A percentile compares a stretch with the other conserved stretches of the same genome.
phyloP scores from a whole-genome alignment of 2,329 filamentous ascomycete species.

The Neonectria neomacrospora region DNA sequence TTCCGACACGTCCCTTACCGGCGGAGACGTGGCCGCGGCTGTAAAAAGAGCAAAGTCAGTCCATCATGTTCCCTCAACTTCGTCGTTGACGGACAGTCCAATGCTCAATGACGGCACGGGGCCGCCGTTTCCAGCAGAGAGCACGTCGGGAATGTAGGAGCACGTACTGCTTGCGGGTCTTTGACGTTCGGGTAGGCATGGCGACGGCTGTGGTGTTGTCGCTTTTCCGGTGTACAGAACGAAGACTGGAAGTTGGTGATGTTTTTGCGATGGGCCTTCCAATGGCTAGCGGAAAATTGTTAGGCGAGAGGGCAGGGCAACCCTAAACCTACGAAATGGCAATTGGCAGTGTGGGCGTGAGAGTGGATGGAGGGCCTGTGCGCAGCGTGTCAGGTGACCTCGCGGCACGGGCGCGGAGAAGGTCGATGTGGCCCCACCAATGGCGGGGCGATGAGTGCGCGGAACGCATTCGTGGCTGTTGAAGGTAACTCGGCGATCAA shows the following conservation, averaged over 20 bases:
- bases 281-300: constrained; percentile 49
- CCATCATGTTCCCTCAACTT: constrained; percentile 33
- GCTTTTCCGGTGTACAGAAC: constrained; percentile 54
- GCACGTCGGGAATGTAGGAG: constrained; percentile 36
- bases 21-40: constrained; percentile 98
- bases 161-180: constrained; percentile 83
- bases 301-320: constrained; percentile 56
- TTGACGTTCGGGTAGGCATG: constrained; percentile 80
- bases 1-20: constrained; percentile 98
- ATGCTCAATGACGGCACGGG: constrained; percentile 24
- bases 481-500: constrained; percentile 10
- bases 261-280: constrained; percentile 51
- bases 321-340: constrained; percentile 50
- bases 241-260: constrained; percentile 52
- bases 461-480: not conserved
- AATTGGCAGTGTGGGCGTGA: constrained; percentile 2
- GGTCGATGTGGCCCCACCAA: constrained; percentile 35
- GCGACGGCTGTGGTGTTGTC: constrained; percentile 61
- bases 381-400: constrained; percentile 47
- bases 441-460: constrained; percentile 10
- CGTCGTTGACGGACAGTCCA: constrained; percentile 31
- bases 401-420: constrained; percentile 37
- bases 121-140: constrained; percentile 37
- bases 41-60: constrained; percentile 47
- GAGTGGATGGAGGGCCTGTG: constrained; percentile 12